phyloP scores from a whole-genome alignment of 108 stramenopile species.

The Phaeodactylum tricornutum region DNA sequence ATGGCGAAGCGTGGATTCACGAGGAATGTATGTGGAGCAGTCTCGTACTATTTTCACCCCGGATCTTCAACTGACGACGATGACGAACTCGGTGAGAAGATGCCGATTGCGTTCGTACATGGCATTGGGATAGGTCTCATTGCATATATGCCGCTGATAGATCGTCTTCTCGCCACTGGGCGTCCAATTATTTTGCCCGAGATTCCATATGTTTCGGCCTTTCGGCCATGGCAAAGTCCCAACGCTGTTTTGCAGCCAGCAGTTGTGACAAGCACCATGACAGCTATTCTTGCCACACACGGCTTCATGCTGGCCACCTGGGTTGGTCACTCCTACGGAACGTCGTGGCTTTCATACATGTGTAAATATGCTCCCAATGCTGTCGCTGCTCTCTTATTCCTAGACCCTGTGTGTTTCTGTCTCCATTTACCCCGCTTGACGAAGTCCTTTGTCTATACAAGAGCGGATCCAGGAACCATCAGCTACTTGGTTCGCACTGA shows the following conservation, averaged over 20 bases:
- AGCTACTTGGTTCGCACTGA: conserved; percentile 73
- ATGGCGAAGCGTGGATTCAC: conserved; percentile 63
- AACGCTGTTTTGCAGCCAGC: conserved; percentile 62
- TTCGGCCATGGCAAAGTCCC: conserved; percentile 75
- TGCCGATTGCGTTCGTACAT: conserved; percentile 78
- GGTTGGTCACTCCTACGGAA: conserved; percentile 79
- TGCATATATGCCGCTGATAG: conserved; percentile 59
- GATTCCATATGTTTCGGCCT: conserved; percentile 69
- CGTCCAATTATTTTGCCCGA: conserved; percentile 73
- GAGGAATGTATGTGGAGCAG: conserved; percentile 46
- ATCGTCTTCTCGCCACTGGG: conserved; percentile 47
- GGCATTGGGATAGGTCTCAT: conserved; percentile 82
- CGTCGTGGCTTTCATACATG: conserved; percentile 71
- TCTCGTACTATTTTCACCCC: conserved; percentile 72
- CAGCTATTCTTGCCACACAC: conserved; percentile 70
- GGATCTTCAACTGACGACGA: conserved; percentile 25
- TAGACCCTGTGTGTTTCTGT: conserved; percentile 85
- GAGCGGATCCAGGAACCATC: conserved; percentile 67
- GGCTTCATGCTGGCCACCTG: conserved; percentile 58
- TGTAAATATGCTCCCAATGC: conserved; percentile 64
- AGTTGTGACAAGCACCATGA: conserved; percentile 57
- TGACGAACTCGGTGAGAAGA: conserved; percentile 15
- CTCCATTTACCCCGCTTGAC: conserved; percentile 63
- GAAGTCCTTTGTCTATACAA: conserved; percentile 69
- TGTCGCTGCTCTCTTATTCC: conserved; percentile 64